These are phyloP conservation scores for Raffaelea deltoideospora DNA, from an alignment of 2,329 filamentous ascomycete genomes.

Conservation along the genomic window DNA sequence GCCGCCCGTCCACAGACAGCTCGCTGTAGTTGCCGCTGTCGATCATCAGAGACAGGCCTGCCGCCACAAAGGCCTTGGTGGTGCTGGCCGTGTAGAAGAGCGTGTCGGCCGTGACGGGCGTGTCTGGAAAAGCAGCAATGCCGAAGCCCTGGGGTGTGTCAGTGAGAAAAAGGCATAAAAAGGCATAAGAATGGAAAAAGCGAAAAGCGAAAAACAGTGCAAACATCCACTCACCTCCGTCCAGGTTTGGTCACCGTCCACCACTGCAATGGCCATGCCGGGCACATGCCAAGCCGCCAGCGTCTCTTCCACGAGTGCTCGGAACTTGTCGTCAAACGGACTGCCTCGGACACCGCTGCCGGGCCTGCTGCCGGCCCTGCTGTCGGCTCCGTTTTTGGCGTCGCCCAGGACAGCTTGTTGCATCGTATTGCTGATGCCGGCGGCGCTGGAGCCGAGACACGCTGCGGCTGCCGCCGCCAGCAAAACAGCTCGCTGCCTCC, in stretches of 20 bases:
- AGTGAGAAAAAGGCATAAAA: too few species aligned
- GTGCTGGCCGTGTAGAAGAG: constrained; percentile 39
- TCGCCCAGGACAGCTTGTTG: neutral
- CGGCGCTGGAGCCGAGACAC: too few species aligned
- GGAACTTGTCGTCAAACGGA: constrained; percentile 7
- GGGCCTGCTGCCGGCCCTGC: constrained; percentile 16
- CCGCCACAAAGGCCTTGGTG: constrained; percentile 38
- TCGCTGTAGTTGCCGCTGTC: constrained; percentile 21
- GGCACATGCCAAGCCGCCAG: constrained; percentile 26
- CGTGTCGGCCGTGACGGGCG: constrained; percentile 27
- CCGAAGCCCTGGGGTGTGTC: constrained; percentile 26
- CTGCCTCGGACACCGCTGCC: too few species aligned
- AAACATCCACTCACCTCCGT: constrained; percentile 19
- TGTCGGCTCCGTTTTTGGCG: neutral
- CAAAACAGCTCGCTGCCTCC: neutral
- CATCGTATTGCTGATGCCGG: too few species aligned
- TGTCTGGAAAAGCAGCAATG: constrained; percentile 20
- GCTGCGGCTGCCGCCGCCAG: neutral
- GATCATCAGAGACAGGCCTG: constrained; percentile 31
- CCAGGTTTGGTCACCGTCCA: constrained; percentile 27
- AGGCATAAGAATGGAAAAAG: too few species aligned
- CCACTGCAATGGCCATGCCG: constrained; percentile 30
- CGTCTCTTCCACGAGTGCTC: constrained; percentile 4
- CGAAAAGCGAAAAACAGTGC: neutral
- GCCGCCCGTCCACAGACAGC: constrained; percentile 7